phyloP scores from a whole-genome alignment of 2,329 filamentous ascomycete species.

The Tolypocladium cylindrosporum region DNA sequence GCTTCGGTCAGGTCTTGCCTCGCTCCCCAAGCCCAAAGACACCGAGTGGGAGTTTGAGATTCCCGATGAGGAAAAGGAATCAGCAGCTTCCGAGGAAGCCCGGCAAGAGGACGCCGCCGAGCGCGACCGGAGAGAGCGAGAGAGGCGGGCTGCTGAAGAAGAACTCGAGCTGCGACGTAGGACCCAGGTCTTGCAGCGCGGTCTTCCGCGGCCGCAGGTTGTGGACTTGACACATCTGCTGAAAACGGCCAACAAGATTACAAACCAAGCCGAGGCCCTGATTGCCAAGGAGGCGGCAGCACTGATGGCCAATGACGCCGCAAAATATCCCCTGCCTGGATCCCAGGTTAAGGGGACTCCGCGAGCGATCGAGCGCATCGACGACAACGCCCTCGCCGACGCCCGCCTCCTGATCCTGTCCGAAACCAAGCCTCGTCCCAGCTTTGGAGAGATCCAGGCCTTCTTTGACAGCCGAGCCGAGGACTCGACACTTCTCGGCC shows the following conservation, averaged over 20 bases:
- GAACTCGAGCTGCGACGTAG: constrained; percentile 73
- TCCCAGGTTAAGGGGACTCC: constrained; percentile 53
- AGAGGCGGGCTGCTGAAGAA: constrained; percentile 61
- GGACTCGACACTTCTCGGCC: constrained; percentile 59
- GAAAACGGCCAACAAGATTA: constrained; percentile 47
- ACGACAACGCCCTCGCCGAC: constrained; percentile 61
- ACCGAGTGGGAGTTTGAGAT: constrained; percentile 90
- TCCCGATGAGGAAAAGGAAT: constrained; percentile 69
- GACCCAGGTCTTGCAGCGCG: constrained; percentile 83
- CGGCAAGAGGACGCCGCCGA: constrained; percentile 55
- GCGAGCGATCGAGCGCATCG: constrained; percentile 51
- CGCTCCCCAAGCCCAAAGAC: constrained; percentile 85
- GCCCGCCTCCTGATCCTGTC: constrained; percentile 69
- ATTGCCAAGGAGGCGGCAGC: constrained; percentile 70
- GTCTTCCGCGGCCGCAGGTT: constrained; percentile 64
- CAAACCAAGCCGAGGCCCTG: constrained; percentile 55
- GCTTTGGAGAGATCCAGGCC: constrained; percentile 39
- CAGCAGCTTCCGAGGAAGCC: constrained; percentile 32
- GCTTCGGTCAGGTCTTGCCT: constrained; percentile 63
- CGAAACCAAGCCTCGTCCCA: constrained; percentile 47
- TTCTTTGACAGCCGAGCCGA: constrained; percentile 43
- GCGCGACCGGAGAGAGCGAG: constrained; percentile 67
- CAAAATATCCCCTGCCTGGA: constrained; percentile 61
- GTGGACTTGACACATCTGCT: constrained; percentile 64
- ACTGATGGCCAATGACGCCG: constrained; percentile 74